Evolutionary conservation across 306 rosid species (phyloP), one percentile per base, ranked within the genome.

Genomic region (Malus asiatica): DNA sequence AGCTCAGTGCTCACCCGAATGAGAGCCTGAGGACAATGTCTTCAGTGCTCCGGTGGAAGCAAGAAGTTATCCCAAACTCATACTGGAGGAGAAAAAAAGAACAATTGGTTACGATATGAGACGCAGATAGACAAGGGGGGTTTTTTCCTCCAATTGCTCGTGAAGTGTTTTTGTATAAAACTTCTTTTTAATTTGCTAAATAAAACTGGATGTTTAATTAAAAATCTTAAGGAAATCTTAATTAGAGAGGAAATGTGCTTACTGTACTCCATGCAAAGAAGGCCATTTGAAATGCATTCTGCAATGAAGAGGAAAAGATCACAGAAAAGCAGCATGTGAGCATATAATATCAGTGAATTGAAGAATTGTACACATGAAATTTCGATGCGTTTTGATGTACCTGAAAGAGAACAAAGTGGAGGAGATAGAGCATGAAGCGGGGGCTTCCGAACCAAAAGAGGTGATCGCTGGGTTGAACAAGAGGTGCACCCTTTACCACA

Each of bases 381-480:
- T 65, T 23, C 30, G n/a, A 35, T 45, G 25, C 2, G 38, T 30
- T 69, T 23, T 32, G 13, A 42, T 20, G 11, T 64, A 89, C 98
- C 96, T 84, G 95, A 76, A 94, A 92, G 69, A 94, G 89, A 75
- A 84, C 93, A 66, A 90, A 75, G 81, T 92, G 96, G 76, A 94
- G 74, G 77, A 89, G 70, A 59, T 70, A 87, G 76, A 94, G 97
- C 61, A 90, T 78, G 72, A 92, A 77, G 3, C 73, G 66, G 0
- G 98, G 98, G 8, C 60, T 62, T 12, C 88, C 88, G 65, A 94
- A 94, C 98, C 98, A 94, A 66, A 94, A 94, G 45, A 88, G 85
- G 2, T 92, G 85, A 52, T 94, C 97, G 5, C 91, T 83, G 20
- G 93, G 91, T 73, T 92, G 82, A 76, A 92, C 97, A 60, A 86